These are phyloP conservation scores for Carex sylvatica DNA, from an alignment of 202 grass and related monocot species.

Conservation along the genomic window DNA sequence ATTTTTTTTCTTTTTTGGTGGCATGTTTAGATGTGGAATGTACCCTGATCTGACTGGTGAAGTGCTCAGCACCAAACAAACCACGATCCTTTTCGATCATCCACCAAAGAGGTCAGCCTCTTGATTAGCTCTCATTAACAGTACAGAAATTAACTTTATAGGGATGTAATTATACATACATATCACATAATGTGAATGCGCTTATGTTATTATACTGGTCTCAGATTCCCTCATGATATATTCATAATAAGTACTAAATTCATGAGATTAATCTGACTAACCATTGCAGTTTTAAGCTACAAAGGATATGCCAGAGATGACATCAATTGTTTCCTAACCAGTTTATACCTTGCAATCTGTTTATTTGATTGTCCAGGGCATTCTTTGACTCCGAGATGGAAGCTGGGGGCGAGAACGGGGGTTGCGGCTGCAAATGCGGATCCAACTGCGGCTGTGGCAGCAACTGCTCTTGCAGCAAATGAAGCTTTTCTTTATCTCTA, in stretches of 20 bases:
- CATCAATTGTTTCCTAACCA: background rate
- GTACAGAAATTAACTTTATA: background rate
- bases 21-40: slow-evolving; percentile 39
- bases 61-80: slow-evolving; percentile 5
- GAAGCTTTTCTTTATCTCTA: slow-evolving; percentile 4
- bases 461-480: slow-evolving; percentile 25
- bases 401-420: slow-evolving; percentile 21
- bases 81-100: slow-evolving; percentile 25
- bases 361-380: background rate
- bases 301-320: background rate
- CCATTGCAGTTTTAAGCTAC: background rate
- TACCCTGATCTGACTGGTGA: slow-evolving; percentile 35
- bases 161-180: background rate
- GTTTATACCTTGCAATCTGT: background rate
- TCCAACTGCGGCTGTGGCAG: slow-evolving; percentile 26
- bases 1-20: background rate
- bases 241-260: background rate
- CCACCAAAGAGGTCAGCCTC: slow-evolving; percentile 34
- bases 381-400: slow-evolving; percentile 23
- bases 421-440: slow-evolving; percentile 27
- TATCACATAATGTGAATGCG: background rate
- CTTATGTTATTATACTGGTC: background rate
- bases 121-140: background rate
- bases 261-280: background rate
- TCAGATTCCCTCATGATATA: background rate